Base-by-base conservation (phyloP, 1,139 yeast species). In the Taiozyma sp. region DNA sequence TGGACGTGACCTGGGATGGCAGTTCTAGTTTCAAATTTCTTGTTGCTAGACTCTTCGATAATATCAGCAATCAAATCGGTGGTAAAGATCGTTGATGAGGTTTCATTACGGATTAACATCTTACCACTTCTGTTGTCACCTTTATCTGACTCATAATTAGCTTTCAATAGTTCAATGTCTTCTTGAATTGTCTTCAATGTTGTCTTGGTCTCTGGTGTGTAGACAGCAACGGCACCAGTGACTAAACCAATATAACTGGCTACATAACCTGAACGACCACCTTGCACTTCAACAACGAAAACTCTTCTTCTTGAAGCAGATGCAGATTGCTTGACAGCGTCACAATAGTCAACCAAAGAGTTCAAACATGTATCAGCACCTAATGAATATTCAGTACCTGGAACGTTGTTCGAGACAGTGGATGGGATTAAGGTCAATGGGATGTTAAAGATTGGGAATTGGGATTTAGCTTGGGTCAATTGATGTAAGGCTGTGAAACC, bases 1-100 rank as follows among this genome's bases (percentile, higher is more conserved):
- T 93, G 99, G 49, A 91, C 96, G 66, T 93, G 99, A 30, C 99
- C 99, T 13, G 99, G 99, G 51, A 92, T 84, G 16, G 99, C 99
- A 5, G 96, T 91, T 70, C 96, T 86, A 22, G 96, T 88, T 64
- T 92, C 97, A 65, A 91, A 93, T 56, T 79, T 76, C 48, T 87
- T 86, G 48, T 79, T 74, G 43, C 91, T 81, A 62, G 90, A 93
- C 57, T 87, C 86, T 58, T 83, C 81, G 62, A 92, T 83, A 57
- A 93, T 89, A 54, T 88, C 84, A 32, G 96, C 91, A 62, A 93
- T 78, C 55, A 87, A 78, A 55, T 87, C 83, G 8, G 98, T 89
- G 34, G 92, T 77, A 67, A 89, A 84, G 32, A 92, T 91, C 54
- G 79, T 74, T 24, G 96, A 86, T 2, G 98, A 96, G 64, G 84